Evolutionary conservation across 2,329 filamentous ascomycete genomes (phyloP).

Genomic region (Beauveria brongniartii): DNA sequence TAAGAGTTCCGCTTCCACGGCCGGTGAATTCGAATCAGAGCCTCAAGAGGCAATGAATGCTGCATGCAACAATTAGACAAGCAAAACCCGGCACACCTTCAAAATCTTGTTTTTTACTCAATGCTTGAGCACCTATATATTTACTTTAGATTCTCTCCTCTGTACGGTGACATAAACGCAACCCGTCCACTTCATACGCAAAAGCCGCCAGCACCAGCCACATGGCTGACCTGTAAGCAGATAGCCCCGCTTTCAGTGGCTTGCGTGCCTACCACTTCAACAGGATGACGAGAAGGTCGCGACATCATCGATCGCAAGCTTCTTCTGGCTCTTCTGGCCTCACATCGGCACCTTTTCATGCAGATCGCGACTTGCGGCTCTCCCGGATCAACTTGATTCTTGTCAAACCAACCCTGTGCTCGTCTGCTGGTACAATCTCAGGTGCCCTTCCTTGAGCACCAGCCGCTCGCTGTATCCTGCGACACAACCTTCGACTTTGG

Average conservation of each 20-base stretch:
- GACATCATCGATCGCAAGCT: neutral
- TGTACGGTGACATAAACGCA: too few species aligned
- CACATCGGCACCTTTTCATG: neutral
- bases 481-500: neutral
- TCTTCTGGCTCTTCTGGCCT: neutral
- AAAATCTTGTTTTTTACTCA: too few species aligned
- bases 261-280: neutral
- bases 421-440: neutral
- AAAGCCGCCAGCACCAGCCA: too few species aligned
- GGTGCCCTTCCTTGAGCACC: neutral
- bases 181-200: too few species aligned
- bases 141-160: too few species aligned
- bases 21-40: too few species aligned
- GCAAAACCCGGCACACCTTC: too few species aligned
- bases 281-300: neutral
- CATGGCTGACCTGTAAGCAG: too few species aligned
- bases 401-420: neutral
- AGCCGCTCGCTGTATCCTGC: neutral
- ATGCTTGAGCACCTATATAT: too few species aligned
- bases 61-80: too few species aligned
- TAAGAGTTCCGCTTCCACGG: too few species aligned
- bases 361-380: neutral
- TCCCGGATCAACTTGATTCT: neutral
- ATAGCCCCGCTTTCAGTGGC: slow-evolving; percentile 4
- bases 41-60: too few species aligned